A percentile compares a stretch with the other conserved stretches of the same genome.
phyloP scores from a whole-genome alignment of 495 filamentous ascomycete species.

The Hyaloscypha variabilis region DNA sequence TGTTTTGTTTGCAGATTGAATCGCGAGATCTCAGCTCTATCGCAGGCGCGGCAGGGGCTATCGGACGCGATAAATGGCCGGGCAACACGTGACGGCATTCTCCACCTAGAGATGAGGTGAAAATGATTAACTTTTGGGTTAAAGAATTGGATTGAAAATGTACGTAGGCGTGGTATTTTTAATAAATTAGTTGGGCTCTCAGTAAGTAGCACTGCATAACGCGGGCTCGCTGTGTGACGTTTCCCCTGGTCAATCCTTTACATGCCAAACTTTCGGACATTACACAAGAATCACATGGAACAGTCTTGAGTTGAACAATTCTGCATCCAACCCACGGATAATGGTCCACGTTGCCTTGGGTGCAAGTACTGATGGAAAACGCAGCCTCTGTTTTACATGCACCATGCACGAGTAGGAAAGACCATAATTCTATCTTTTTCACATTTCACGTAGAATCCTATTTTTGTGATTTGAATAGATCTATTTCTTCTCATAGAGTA shows the following conservation, averaged over 20 bases:
- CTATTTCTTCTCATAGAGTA: not conserved
- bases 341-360: not conserved
- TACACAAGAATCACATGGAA: not conserved
- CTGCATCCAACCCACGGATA: not conserved
- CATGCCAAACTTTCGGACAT: not conserved
- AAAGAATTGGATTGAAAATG: too few species aligned
- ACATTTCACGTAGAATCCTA: too few species aligned
- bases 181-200: too few species aligned
- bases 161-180: too few species aligned
- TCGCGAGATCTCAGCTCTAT: not conserved
- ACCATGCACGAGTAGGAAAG: too few species aligned
- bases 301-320: not conserved
- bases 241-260: not conserved
- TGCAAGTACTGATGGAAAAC: not conserved
- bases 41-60: not conserved
- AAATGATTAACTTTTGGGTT: too few species aligned
- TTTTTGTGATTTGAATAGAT: too few species aligned
- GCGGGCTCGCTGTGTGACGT: not conserved
- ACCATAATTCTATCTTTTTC: too few species aligned
- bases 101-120: not conserved
- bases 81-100: slow-evolving; percentile 5
- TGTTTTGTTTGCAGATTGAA: not conserved
- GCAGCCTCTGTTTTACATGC: too few species aligned
- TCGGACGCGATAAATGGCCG: not conserved
- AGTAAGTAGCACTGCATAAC: not conserved